Evolutionary conservation across 2,329 filamentous ascomycete species (phyloP), one percentile per base, ranked within the genome.

Genomic region (Diaporthe amygdali): DNA sequence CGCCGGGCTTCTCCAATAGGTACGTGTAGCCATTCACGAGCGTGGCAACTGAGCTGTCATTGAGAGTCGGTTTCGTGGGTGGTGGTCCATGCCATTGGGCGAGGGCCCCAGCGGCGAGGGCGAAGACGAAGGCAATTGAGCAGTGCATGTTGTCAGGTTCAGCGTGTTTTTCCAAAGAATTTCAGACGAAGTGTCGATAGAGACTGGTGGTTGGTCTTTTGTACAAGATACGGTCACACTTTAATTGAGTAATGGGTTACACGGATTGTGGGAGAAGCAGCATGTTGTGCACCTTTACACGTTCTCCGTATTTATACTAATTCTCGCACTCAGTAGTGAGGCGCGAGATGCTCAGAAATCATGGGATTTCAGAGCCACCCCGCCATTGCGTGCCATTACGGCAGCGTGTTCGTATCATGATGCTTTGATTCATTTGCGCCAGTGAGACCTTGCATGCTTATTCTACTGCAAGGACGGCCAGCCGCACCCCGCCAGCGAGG

Each of bases 11-110:
- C 56, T 73, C 69, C 34, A 73, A 47, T 15, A 73, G 71, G 46
- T 73, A 73, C 1, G 69, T 69, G 37, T 73, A 73, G 8, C 71
- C 71, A 3, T 64, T 15, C 49, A 73, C 71, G 7, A 73, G 59
- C 20, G 34, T 37, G 6, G 25, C 22, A 25, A 73, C 47, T 9
- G 41, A 51, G 5, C 44, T 39, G 14, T 39, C 17, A 32, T 52
- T 59, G 17, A 73, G 66, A 25, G 66, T 69, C 6, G 27, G 17
- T 4, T 22, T 20, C 25, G 41, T 22, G 32, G n/a, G 39, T 32
- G 37, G 27, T 14, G 41, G n/a, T 3, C 59, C 49, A 17, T 37
- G 30, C 2, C 39, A n/a, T 17, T 54, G 25, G 3, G 63, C 63
- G 22, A 68, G 34, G 5, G 37, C 54, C 15, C 69, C 51, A 25